Percentiles rank a stretch among this genome's conserved stretches.
Conservation (phyloP, 2,329 filamentous ascomycete genomes). For the Incumbomyces delicatus region DNA sequence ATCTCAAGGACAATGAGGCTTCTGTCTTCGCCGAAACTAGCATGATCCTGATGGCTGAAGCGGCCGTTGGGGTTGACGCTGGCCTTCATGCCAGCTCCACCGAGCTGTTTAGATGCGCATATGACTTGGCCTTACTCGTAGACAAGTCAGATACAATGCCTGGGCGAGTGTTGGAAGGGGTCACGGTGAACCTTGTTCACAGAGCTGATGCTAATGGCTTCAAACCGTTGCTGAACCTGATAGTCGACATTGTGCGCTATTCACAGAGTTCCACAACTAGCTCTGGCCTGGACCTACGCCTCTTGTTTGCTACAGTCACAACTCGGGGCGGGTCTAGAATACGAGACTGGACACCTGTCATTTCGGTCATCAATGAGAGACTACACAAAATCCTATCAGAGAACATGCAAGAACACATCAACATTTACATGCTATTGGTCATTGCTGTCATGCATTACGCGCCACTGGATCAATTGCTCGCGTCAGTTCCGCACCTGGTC, state of each 20-base stretch:
- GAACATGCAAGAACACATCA: conserved; percentile 17
- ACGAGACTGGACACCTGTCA: conserved; percentile 57
- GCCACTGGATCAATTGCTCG: conserved; percentile 68
- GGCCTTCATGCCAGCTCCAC: conserved; percentile 49
- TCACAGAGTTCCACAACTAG: not conserved
- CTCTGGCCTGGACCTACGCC: conserved; percentile 23
- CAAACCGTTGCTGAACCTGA: conserved; percentile 52
- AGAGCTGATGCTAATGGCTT: conserved; percentile 69
- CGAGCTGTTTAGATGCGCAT: conserved; percentile 43
- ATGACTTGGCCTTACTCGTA: not conserved
- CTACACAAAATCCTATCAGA: conserved; percentile 21
- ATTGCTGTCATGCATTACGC: conserved; percentile 65
- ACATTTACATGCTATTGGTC: conserved; percentile 35
- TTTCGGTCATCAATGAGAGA: conserved; percentile 44
- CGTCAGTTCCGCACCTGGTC: conserved; percentile 56
- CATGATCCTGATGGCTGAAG: conserved; percentile 86
- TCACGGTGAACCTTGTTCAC: conserved; percentile 73
- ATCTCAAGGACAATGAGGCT: conserved; percentile 25
- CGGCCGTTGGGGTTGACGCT: conserved; percentile 54
- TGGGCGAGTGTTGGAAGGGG: conserved; percentile 48
- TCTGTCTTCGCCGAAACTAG: conserved; percentile 31
- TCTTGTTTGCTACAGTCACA: not conserved
- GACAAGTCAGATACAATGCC: not conserved
- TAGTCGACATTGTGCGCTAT: conserved; percentile 43
- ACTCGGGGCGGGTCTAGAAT: conserved; percentile 75